Evolutionary conservation across 306 rosid species (phyloP).

Genomic region (Sicyos baderoa): DNA sequence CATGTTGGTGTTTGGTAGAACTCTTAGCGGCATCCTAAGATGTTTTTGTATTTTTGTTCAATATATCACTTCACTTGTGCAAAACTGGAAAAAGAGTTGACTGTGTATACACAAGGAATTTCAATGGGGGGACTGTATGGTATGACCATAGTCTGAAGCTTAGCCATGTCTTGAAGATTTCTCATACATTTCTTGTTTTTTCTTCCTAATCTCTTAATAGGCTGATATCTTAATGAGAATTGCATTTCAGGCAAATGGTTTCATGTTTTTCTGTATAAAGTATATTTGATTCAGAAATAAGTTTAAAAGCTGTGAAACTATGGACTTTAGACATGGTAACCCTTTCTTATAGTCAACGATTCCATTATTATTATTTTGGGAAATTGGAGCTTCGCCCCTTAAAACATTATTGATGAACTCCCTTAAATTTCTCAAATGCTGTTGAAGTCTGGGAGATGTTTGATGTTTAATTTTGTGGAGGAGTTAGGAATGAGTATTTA

Average conservation of each 20-base stretch:
- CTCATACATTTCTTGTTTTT: not conserved
- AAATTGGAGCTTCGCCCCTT: too few relatives aligned
- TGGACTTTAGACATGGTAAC: not conserved
- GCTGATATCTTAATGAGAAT: not conserved
- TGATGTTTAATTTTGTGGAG: too few relatives aligned
- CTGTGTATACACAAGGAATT: conserved; percentile 9
- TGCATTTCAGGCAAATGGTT: not conserved
- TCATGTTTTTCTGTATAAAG: not conserved
- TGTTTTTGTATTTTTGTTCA: not conserved
- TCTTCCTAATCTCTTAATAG: not conserved
- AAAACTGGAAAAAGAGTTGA: conserved; percentile 2
- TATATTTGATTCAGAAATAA: not conserved
- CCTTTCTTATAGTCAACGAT: too few relatives aligned
- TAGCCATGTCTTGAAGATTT: not conserved
- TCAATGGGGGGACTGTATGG: too few relatives aligned
- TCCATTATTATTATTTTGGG: too few relatives aligned
- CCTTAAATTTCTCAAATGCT: too few relatives aligned
- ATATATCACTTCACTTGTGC: conserved; percentile 1
- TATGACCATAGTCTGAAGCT: not conserved
- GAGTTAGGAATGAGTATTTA: too few relatives aligned
- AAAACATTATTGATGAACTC: too few relatives aligned
- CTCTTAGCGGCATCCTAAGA: not conserved
- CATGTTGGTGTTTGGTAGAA: not conserved
- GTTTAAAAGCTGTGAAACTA: not conserved
- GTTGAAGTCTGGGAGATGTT: too few relatives aligned